Evolutionary conservation across 176 grass and related monocot species (phyloP).

Genomic region (Bonia amplexicaulis): DNA sequence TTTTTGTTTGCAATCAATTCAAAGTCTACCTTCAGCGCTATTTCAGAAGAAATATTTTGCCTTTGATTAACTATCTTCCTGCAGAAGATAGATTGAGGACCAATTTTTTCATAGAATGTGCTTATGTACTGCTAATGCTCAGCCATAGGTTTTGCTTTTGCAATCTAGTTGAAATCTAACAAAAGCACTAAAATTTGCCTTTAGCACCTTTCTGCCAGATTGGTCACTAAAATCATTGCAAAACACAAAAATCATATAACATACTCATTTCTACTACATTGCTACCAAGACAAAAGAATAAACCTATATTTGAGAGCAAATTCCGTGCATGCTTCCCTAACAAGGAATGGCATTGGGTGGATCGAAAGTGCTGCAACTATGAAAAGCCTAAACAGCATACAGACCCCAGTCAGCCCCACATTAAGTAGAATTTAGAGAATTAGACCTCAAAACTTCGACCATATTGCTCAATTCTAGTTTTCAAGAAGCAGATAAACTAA

Average conservation of each 20-base stretch:
- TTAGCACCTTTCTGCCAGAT: neutral
- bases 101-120: neutral
- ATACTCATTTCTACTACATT: neutral
- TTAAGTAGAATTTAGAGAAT: neutral
- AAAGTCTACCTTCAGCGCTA: neutral
- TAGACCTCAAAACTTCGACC: neutral
- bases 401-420: neutral
- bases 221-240: neutral
- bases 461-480: neutral
- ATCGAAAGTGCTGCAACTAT: neutral
- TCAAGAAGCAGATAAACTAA: neutral
- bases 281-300: neutral
- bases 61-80: neutral
- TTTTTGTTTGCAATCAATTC: constrained; percentile 1
- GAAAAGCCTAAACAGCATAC: neutral
- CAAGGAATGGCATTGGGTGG: neutral
- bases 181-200: neutral
- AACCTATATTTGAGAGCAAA: neutral
- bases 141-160: neutral
- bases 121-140: neutral
- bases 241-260: constrained; percentile 4
- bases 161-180: constrained; percentile 8
- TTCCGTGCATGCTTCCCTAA: neutral
- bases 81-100: neutral
- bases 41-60: neutral